These are phyloP conservation scores for Xylaria nigripes DNA, from an alignment of 495 filamentous ascomycete genomes.

Conservation along the genomic window DNA sequence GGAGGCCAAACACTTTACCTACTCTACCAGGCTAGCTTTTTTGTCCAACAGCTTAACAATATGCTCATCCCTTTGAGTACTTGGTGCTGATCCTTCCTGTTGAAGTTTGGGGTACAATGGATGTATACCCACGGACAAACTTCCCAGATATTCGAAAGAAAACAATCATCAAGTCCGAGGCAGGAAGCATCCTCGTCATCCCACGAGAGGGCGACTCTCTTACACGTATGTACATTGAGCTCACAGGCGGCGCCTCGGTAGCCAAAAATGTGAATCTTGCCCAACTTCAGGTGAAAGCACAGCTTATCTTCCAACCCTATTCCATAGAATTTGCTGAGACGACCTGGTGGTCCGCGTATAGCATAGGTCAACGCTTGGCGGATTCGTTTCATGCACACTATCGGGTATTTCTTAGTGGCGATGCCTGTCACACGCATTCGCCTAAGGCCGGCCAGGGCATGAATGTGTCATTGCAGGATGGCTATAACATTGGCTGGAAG, in stretches of 20 bases:
- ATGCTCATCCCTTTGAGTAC: background rate
- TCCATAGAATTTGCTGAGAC: slow-evolving; percentile 36
- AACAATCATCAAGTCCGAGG: slow-evolving; percentile 43
- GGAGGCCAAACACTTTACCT: background rate
- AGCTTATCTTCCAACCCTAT: slow-evolving; percentile 49
- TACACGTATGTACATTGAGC: slow-evolving; percentile 55
- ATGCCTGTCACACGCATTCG: slow-evolving; percentile 65
- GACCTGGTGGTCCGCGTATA: slow-evolving; percentile 56
- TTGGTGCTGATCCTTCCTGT: background rate
- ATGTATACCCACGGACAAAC: slow-evolving; percentile 62
- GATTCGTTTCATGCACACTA: slow-evolving; percentile 46
- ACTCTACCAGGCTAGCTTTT: background rate
- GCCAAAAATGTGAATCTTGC: slow-evolving; percentile 42
- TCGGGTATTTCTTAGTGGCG: slow-evolving; percentile 59
- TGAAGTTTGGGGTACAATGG: slow-evolving; percentile 64
- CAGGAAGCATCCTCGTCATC: slow-evolving; percentile 53
- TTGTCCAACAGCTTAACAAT: background rate
- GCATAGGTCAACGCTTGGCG: slow-evolving; percentile 56
- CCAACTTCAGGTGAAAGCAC: slow-evolving; percentile 50
- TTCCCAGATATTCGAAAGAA: slow-evolving; percentile 70
- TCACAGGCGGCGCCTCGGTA: slow-evolving; percentile 24
- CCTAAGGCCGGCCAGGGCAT: slow-evolving; percentile 69
- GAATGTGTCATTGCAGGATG: slow-evolving; percentile 53
- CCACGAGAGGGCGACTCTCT: slow-evolving; percentile 57
- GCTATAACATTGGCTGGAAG: slow-evolving; percentile 73